Evolutionary conservation across 1,284 basidiomycete genomes (phyloP), one percentile per base, ranked within the genome.

Genomic region (Phellopilus nigrolimitatus): DNA sequence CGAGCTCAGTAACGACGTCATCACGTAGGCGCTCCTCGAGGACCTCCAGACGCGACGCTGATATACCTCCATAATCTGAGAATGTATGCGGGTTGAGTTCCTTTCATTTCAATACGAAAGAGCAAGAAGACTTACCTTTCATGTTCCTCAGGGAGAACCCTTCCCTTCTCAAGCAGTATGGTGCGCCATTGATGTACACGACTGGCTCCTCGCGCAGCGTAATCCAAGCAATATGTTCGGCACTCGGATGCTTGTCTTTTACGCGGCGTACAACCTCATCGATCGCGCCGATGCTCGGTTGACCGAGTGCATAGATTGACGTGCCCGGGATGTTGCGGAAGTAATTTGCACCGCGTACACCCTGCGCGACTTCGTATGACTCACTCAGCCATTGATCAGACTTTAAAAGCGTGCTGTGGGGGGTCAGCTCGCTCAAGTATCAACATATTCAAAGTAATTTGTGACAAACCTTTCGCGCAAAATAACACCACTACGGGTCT

Each of bases 191-290:
- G 62, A 99, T 83, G 63, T 95, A 95, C 1, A 97, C 90, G 47
- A 99, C 79, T 0, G 95, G 95, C 66, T 99, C 95, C 61, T 94
- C 93, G 15, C 95, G 76, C 28, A 99, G 71, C 21, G 94, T 95
- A 53, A 99, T 83, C 97, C 95, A 99, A 8, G 92, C 77, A 22
- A 95, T 79, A 36, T 77, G 77, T 8, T 74, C 74, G 0, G 82
- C 74, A 9, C 68, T 66, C 0, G 88, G 82, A 59, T 88, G 78
- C 0, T 78, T 73, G 12, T 71, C 65, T 56, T 80, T 83, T 42
- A 93, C 76, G n/a, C 80, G 74, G 1, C 73, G 67, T 8, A 97
- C 79, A 1, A 97, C 93, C 48, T 87, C 83, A 47, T 88, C 80
- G 47, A 99, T 87, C 3, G 95, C 97, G 53, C 91, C 88, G 50